These are phyloP conservation scores for Leishmania guyanensis DNA, from an alignment of 208 protist genomes.

Conservation along the genomic window DNA sequence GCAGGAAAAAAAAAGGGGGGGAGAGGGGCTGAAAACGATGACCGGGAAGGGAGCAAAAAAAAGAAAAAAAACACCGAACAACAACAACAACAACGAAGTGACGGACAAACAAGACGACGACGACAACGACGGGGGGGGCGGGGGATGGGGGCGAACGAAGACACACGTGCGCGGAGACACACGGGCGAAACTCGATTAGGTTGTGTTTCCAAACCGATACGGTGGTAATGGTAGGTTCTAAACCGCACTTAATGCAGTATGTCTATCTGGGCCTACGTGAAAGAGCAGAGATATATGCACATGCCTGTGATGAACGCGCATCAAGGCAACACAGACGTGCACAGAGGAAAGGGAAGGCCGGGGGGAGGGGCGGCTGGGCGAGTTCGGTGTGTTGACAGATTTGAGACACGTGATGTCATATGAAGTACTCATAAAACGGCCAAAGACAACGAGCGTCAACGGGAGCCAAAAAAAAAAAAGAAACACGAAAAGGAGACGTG, in stretches of 20 bases:
- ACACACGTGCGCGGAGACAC: neutral
- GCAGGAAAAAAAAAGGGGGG: neutral
- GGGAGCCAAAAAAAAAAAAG: neutral
- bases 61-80: conserved; percentile 6
- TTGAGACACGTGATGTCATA: neutral
- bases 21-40: neutral
- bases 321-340: neutral
- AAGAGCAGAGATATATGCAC: neutral
- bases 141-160: neutral
- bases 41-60: neutral
- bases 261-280: neutral
- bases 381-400: neutral
- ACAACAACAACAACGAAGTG: conserved; percentile 9
- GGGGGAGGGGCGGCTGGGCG: neutral
- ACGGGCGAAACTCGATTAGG: neutral
- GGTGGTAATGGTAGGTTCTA: neutral
- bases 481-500: neutral
- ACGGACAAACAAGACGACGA: too few species aligned
- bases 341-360: neutral
- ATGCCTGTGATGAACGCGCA: neutral
- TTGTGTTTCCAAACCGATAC: neutral
- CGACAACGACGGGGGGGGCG: neutral
- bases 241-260: neutral
- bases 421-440: neutral
- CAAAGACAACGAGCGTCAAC: neutral